phyloP scores from a whole-genome alignment of 352 stramenopile genomes.

The Phytophthora melonis region DNA sequence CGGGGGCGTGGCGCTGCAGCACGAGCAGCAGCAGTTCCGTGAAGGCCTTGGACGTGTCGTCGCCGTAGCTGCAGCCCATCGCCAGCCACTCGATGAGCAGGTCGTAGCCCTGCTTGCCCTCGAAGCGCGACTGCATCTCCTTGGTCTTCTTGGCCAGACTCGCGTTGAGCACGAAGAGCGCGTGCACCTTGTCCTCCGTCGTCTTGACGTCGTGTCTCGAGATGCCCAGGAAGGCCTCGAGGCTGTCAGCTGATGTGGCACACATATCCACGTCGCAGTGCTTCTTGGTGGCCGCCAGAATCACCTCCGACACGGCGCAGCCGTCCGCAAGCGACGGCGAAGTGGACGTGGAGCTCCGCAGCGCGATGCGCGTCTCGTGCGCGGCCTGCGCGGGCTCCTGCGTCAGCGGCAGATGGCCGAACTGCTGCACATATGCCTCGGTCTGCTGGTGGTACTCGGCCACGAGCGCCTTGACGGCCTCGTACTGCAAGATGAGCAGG shows the following conservation, averaged over 20 bases:
- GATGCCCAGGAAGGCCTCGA: slow-evolving; percentile 52
- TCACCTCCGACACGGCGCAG: slow-evolving; percentile 54
- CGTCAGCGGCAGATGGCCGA: slow-evolving; percentile 57
- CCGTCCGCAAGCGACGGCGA: slow-evolving; percentile 35
- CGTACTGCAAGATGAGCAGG: slow-evolving; percentile 67
- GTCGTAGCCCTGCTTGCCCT: slow-evolving; percentile 65
- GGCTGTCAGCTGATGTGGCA: slow-evolving; percentile 43
- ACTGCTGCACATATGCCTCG: slow-evolving; percentile 70
- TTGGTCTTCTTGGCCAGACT: slow-evolving; percentile 43
- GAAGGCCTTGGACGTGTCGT: slow-evolving; percentile 59
- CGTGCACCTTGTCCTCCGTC: slow-evolving; percentile 61
- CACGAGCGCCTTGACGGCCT: slow-evolving; percentile 52
- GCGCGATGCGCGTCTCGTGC: slow-evolving; percentile 36
- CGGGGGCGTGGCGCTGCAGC: slow-evolving; percentile 59
- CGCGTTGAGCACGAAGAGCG: slow-evolving; percentile 66
- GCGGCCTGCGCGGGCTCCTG: slow-evolving; percentile 24
- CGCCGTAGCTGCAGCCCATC: slow-evolving; percentile 49
- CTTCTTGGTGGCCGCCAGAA: slow-evolving; percentile 45
- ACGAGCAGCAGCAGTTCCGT: slow-evolving; percentile 64
- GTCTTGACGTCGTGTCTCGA: slow-evolving; percentile 49
- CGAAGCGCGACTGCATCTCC: slow-evolving; percentile 57
- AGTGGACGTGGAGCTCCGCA: slow-evolving; percentile 39
- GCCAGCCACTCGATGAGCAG: slow-evolving; percentile 70
- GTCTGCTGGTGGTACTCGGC: slow-evolving; percentile 74
- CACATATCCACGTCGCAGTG: slow-evolving; percentile 52